A percentile compares a stretch with the other conserved stretches of the same genome.
Conservation (phyloP, 2,329 filamentous ascomycete genomes). For the Diaporthe sp. region DNA sequence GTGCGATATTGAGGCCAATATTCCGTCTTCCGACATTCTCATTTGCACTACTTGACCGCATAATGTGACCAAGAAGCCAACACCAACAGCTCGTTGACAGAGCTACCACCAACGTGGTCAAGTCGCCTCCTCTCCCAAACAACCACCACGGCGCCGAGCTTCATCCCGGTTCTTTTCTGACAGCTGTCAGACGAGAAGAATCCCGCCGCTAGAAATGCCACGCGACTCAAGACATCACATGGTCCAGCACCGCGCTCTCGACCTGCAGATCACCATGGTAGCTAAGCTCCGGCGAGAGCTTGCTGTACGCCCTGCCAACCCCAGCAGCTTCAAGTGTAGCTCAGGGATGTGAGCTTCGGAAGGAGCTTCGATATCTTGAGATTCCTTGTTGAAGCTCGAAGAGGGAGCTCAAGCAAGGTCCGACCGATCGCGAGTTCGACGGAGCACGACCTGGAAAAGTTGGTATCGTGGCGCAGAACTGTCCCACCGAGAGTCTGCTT, state of each 20-base stretch:
- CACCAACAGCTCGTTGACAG: neutral
- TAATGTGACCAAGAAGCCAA: no score
- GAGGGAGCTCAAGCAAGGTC: no score
- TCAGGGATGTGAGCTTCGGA: neutral
- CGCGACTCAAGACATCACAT: neutral
- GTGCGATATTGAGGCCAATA: neutral
- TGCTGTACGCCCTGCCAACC: neutral
- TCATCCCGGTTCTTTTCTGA: neutral
- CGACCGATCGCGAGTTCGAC: neutral
- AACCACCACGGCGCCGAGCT: neutral
- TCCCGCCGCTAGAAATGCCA: constrained; percentile 3
- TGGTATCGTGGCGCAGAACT: no score
- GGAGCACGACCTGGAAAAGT: no score
- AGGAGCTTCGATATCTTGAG: neutral
- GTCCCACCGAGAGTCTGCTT: neutral
- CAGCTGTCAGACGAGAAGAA: constrained; percentile 8
- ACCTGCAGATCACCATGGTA: neutral
- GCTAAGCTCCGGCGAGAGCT: neutral
- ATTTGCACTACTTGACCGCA: neutral
- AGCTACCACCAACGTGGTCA: neutral
- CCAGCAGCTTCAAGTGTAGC: neutral
- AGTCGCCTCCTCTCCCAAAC: neutral
- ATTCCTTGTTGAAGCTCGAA: neutral
- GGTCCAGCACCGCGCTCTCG: neutral
- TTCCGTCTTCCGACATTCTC: neutral